Base-by-base conservation (phyloP, 148 eudicot genomes). In the Drosera capensis region DNA sequence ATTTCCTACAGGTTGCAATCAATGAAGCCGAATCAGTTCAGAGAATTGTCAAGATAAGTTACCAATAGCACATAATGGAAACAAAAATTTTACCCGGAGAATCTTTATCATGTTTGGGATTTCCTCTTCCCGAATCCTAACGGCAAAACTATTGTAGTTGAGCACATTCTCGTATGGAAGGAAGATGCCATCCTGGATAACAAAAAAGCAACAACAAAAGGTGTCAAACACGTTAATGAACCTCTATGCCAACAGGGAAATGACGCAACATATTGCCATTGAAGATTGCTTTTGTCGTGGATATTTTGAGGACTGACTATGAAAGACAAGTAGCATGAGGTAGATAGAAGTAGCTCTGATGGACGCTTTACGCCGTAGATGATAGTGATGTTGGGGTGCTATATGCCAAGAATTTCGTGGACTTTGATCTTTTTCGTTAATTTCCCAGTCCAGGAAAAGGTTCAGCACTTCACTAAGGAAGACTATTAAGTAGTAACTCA, bases 131-230 rank as follows among this genome's bases (percentile, higher is more conserved):
- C 50, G 42, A 24, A 90, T 68, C 57, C 93, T 75, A 68, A 90
- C 97, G 52, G 88, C 82, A 64, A 90, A 90, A 62, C 95, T 90
- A 37, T 90, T 85, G 42, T 78, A 90, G 74, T 78, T 80, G 56
- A 90, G 81, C 58, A 90, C 67, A 54, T 90, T 84, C 72, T 90
- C 97, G 22, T 78, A 90, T 19, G 97, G 97, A 43, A 90, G 76
- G 60, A 70, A 80, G 56, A 90, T 90, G 40, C 93, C 95, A 67
- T 90, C 97, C 97, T 90, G 54, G 40, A 48, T 20, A 57, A 14
- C 44, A 19, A 22, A 29, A 34, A 40, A 4, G 42, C 25, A 45
- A 16, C 46, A 23, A 44, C n/a, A 55, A 14, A 31, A 36, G 22
- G 43, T 22, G 20, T 35, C 30, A 46, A n/a, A 38, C 40, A 45